A percentile compares a stretch with the other conserved stretches of the same genome.
Conservation (phyloP, 345 rosid species). For the Eucalyptus sp. region DNA sequence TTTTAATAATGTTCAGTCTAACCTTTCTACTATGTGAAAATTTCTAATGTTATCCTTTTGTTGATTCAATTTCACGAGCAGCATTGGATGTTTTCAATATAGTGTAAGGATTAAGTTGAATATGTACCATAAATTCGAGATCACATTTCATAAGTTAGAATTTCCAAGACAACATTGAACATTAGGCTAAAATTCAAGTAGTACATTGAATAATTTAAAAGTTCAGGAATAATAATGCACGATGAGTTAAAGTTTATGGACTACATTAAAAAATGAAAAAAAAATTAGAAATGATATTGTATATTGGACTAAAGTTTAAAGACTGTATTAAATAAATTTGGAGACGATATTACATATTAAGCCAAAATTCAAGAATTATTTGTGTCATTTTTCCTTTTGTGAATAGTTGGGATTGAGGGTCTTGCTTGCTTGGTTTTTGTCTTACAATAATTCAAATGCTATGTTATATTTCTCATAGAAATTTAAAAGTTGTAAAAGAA, state of each 20-base stretch:
- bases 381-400: too few species aligned
- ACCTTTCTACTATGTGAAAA: fast-evolving
- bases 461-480: not conserved
- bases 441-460: not conserved
- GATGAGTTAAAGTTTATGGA: too few species aligned
- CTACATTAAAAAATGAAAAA: too few species aligned
- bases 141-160: too few species aligned
- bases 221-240: fast-evolving
- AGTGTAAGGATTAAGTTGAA: not conserved
- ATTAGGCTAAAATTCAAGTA: not conserved
- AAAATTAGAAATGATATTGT: fast-evolving
- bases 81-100: too few species aligned
- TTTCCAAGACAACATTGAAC: fast-evolving
- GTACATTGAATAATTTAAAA: too few species aligned
- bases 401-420: not conserved
- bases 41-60: not conserved
- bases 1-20: not conserved
- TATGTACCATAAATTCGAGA: fast-evolving
- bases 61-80: not conserved
- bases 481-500: not conserved
- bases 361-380: not conserved
- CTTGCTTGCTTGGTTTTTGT: not conserved
- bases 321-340: not conserved
- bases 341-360: fast-evolving
- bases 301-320: too few species aligned